Evolutionary conservation across 768 basidiomycete genomes (phyloP).

Genomic region (Tulasnella calospora): DNA sequence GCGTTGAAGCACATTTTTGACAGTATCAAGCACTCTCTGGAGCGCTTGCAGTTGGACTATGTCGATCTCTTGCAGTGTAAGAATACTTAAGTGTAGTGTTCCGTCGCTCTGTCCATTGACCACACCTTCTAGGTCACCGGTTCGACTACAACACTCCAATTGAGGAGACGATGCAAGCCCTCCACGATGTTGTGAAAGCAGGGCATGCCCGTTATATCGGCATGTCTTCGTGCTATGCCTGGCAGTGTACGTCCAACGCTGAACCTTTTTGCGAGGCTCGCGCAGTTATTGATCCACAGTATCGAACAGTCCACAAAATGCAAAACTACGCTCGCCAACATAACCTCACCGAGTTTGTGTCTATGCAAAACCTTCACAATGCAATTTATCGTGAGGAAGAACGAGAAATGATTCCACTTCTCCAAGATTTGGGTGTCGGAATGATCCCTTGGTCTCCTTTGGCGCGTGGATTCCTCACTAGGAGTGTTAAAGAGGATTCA

Average conservation of each 20-base stretch:
- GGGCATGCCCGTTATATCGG: constrained; percentile 47
- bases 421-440: constrained; percentile 24
- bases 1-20: constrained; percentile 46
- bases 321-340: constrained; percentile 28
- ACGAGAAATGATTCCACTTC: constrained; percentile 16
- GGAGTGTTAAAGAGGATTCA: constrained; percentile 15
- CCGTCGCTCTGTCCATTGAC: background rate
- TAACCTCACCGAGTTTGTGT: background rate
- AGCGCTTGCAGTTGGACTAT: constrained; percentile 44
- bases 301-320: constrained; percentile 17
- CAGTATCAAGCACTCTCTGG: constrained; percentile 40
- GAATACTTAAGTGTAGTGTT: constrained; percentile 13
- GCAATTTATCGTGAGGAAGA: constrained; percentile 18
- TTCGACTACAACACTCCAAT: constrained; percentile 49
- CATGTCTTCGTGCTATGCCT: constrained; percentile 24
- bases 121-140: constrained; percentile 31
- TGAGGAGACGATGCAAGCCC: constrained; percentile 29
- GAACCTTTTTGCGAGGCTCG: background rate
- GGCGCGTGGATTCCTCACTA: constrained; percentile 18
- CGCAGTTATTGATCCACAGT: background rate
- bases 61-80: constrained; percentile 46
- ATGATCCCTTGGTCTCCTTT: constrained; percentile 23
- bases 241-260: constrained; percentile 16
- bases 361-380: constrained; percentile 20
- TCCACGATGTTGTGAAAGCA: constrained; percentile 46